Conservation (phyloP, 345 rosid genomes). For the Alliaria petiolata region DNA sequence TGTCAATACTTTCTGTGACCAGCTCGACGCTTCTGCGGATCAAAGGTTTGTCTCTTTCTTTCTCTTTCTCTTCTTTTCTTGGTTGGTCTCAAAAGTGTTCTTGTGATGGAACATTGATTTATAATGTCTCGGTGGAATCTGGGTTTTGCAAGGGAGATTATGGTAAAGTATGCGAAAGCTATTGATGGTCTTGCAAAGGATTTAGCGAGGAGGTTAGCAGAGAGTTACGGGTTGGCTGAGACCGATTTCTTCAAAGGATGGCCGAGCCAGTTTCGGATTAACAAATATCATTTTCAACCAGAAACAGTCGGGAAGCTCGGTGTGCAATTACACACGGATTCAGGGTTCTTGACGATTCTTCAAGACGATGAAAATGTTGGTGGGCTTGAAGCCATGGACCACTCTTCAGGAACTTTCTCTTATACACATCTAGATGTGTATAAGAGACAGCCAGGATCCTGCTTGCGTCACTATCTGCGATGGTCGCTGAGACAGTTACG, state of each 20-base stretch:
- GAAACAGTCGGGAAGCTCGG: slow-evolving; percentile 63
- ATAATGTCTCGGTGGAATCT: neutral
- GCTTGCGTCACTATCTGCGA: slow-evolving; percentile 71
- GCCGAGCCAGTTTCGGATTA: slow-evolving; percentile 86
- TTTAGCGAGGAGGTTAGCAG: slow-evolving; percentile 49
- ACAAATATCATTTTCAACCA: slow-evolving; percentile 67
- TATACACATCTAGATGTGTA: too few species aligned
- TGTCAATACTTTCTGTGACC: slow-evolving; percentile 57
- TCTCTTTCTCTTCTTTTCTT: too few species aligned
- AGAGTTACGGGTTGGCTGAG: slow-evolving; percentile 45
- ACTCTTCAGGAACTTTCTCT: slow-evolving; percentile 38
- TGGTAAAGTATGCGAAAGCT: slow-evolving; percentile 57
- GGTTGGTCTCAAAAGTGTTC: neutral
- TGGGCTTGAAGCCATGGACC: slow-evolving; percentile 71
- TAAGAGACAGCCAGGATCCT: slow-evolving; percentile 48
- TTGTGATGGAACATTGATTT: neutral
- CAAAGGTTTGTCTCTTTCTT: slow-evolving; percentile 49
- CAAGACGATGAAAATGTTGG: slow-evolving; percentile 79
- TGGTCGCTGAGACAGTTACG: slow-evolving; percentile 75
- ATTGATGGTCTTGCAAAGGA: slow-evolving; percentile 47
- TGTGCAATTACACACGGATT: slow-evolving; percentile 77
- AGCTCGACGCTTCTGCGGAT: slow-evolving; percentile 54
- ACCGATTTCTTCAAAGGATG: slow-evolving; percentile 47
- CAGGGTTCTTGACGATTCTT: slow-evolving; percentile 66
- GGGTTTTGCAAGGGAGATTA: slow-evolving; percentile 43